Evolutionary conservation across 2,329 filamentous ascomycete genomes (phyloP), one percentile per base, ranked within the genome.

Genomic region (Aspergillus pseudoterreus): DNA sequence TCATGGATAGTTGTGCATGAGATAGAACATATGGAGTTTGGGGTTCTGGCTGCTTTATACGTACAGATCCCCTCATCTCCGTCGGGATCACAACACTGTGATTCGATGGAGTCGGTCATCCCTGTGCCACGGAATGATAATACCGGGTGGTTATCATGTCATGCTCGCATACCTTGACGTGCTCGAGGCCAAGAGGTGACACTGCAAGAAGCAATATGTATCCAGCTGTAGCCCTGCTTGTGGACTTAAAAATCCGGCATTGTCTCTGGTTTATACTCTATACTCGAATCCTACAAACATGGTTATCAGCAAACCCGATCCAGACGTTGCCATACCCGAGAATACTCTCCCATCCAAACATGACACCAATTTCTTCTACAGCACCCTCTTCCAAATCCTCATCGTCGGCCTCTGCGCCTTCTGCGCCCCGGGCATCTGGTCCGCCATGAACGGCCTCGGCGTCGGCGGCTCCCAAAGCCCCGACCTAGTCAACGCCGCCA

Each of bases 401-500:
- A 55, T 74, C 2, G 70, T 71, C n/a, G 68, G 71, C 21, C 61
- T 66, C 6, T 70, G 68, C 35, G 70, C 71, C n/a, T 74, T 75
- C 52, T 71, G 66, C 8, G 72, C 71, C 2, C 71, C 70, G 2
- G 72, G 71, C 4, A 71, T 74, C 55, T 76, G 74, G 74, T 68
- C 64, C 53, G 74, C 74, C 14, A 71, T 76, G 57, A 74, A 74
- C 42, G 68, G 67, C 6, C 63, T 75, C 0, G 74, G 74, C 2
- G 74, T 71, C 2, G 74, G 73, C 19, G 74, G 74, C 15, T 69
- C 72, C 4, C 69, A 71, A 9, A 55, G 45, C 12, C 75, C 74
- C 1, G 61, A 75, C 41, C 64, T 74, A 4, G 71, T 77, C 10
- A 76, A 75, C 30, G 70, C 73, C 0, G 75, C 75, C 15, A 78